Base-by-base conservation (phyloP, 805 yeast genomes). In the Lipomyces spencermartinsiae region DNA sequence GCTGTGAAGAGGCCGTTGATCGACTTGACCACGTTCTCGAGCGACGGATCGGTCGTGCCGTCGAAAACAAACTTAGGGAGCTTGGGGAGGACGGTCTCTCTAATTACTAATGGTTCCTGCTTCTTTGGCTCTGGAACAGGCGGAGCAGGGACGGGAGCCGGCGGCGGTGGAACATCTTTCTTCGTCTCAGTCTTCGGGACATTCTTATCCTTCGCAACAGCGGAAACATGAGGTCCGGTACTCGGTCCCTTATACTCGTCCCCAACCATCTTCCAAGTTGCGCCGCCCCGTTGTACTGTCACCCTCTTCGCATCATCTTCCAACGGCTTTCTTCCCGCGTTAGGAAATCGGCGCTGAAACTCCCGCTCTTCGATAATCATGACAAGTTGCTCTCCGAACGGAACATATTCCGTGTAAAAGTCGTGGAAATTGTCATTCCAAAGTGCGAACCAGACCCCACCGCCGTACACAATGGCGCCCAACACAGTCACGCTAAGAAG, bases 401-500 rank as follows among this genome's bases (percentile, higher is more conserved):
- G 95, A 58, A 89, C 85, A 67, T 84, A 84, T 71, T 87, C 88
- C 29, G 87, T 82, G 77, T 87, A 89, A 58, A 81, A 71, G 72
- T 89, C 91, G 72, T 86, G 88, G 76, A 88, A 83, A 19, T 85
- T 81, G 72, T 88, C 90, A 74, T 83, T 83, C 69, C 84, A 79
- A 37, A 86, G 79, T 14, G 92, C 82, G 65, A 83, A 78, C 62
- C 84, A 85, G n/a, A 87, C 84, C 63, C 91, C 92, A 46, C 83
- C 87, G 46, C 85, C 87, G 72, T 88, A 89, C 33, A 85, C 76
- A 2, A 78, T 75, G 2, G 80, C 73, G 10, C 74, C 74, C 3
- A 76, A 62, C 4, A 74, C 58, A 4, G 75, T 63, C 33, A 79
- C 58, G 19, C 73, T 43, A 4, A 76, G 58, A 16, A 80, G 39